Conservation (phyloP, 1,139 yeast genomes). For the Entelexis paramagnoliae region DNA sequence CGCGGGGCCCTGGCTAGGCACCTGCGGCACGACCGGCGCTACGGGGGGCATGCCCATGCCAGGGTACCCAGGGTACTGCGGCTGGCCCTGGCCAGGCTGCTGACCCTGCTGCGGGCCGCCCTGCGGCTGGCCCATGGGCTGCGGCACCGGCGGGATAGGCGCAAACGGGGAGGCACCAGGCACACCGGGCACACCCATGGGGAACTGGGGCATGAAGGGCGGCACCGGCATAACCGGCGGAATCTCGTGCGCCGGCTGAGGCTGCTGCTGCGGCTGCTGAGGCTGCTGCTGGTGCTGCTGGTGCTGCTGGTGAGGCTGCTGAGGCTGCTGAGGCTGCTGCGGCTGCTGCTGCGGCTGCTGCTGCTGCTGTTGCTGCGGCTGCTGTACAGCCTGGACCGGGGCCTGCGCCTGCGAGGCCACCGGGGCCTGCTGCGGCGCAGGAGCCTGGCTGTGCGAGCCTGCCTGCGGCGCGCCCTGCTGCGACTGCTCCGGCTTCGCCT, state of each 20-base stretch:
- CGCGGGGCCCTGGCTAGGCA: slow-evolving; percentile 6
- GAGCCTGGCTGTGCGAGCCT: neutral
- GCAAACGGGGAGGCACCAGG: slow-evolving; percentile 7
- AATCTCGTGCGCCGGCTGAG: slow-evolving; percentile 6
- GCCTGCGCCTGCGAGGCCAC: slow-evolving; percentile 11
- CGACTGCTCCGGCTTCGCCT: slow-evolving; percentile 11
- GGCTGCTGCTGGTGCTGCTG: neutral
- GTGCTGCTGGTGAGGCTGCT: slow-evolving; percentile 4
- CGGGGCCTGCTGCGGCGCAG: slow-evolving; percentile 10
- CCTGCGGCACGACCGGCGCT: slow-evolving; percentile 6
- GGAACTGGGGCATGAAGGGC: slow-evolving; percentile 14
- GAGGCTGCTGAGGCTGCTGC: slow-evolving; percentile 5
- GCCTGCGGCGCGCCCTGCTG: slow-evolving; percentile 7
- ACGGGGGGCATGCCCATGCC: slow-evolving; percentile 5
- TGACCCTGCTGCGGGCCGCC: slow-evolving; percentile 17
- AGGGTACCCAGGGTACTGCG: slow-evolving; percentile 9
- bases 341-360: slow-evolving; percentile 3
- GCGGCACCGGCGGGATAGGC: slow-evolving; percentile 3
- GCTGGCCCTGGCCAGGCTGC: slow-evolving; percentile 12
- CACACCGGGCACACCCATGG: slow-evolving; percentile 3
- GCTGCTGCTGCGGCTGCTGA: slow-evolving; percentile 8
- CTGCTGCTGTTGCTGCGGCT: slow-evolving; percentile 10
- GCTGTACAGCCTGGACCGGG: slow-evolving; percentile 11
- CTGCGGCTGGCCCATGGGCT: slow-evolving; percentile 12
- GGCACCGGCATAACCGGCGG: slow-evolving; percentile 7